Conservation (phyloP, 169 alveolate species). For the Cytauxzoon felis region DNA sequence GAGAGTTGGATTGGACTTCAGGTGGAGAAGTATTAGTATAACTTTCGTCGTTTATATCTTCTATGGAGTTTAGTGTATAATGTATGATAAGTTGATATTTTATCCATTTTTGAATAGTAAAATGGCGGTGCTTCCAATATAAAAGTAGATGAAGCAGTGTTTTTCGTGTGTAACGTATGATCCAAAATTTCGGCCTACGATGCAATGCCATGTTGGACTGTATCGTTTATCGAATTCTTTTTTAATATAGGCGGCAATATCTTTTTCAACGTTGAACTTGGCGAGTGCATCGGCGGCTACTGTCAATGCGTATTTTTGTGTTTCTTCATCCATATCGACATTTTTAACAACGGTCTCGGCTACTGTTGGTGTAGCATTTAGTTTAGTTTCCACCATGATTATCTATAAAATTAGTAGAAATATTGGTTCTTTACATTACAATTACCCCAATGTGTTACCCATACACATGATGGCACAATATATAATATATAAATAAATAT, state of each 20-base stretch:
- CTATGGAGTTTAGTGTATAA: not conserved
- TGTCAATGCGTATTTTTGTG: constrained; percentile 97
- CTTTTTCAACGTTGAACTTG: constrained; percentile 92
- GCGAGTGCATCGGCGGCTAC: constrained; percentile 97
- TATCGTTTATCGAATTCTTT: constrained; percentile 98
- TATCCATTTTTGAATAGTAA: constrained; percentile 96
- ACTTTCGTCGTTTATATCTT: constrained; percentile 1
- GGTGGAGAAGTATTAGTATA: constrained; percentile 2
- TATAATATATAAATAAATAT: too few species aligned
- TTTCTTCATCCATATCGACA: constrained; percentile 99
- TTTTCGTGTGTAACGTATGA: constrained; percentile 99
- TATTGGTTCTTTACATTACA: too few species aligned
- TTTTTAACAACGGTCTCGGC: constrained; percentile 82
- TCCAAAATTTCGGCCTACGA: constrained; percentile 99
- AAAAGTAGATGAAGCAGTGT: constrained; percentile 98
- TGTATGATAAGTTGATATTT: constrained; percentile 5
- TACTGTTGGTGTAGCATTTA: constrained; percentile 6
- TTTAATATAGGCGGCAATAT: constrained; percentile 97
- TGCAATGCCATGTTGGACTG: constrained; percentile 98
- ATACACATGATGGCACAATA: too few species aligned
- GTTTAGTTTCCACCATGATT: constrained; percentile 8
- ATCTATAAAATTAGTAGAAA: too few species aligned
- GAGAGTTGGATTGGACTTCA: too few species aligned
- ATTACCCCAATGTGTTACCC: too few species aligned
- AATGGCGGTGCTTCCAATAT: constrained; percentile 97